These are phyloP conservation scores for Wickerhamiella infanticola DNA, from an alignment of 1,139 yeast species.

Conservation along the genomic window DNA sequence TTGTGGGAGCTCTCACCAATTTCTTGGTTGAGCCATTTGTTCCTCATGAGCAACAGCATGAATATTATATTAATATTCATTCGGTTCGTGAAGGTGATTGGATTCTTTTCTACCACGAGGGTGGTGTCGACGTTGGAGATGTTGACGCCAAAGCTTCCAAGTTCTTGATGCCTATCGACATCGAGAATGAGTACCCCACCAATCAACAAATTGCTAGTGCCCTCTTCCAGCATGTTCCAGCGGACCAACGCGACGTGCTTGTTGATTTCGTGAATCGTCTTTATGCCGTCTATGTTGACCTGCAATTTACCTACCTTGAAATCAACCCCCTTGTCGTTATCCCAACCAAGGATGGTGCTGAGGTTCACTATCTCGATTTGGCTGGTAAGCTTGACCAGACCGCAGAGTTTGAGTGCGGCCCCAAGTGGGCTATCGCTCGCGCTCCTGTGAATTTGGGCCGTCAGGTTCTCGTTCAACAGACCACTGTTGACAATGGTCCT, in stretches of 20 bases:
- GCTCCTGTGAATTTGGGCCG: constrained; percentile 29
- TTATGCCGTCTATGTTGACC: constrained; percentile 33
- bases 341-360: constrained; percentile 27
- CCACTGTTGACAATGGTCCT: constrained; percentile 29
- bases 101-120: constrained; percentile 34
- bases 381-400: constrained; percentile 36
- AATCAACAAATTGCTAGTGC: constrained; percentile 22
- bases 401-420: constrained; percentile 35
- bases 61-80: constrained; percentile 34
- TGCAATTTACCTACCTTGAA: constrained; percentile 33
- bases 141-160: constrained; percentile 33
- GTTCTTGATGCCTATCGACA: constrained; percentile 30
- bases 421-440: constrained; percentile 34
- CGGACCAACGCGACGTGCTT: constrained; percentile 27
- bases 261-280: constrained; percentile 32
- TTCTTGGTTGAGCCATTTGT: constrained; percentile 34
- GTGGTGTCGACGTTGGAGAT: constrained; percentile 35
- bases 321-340: constrained; percentile 33
- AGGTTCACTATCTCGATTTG: constrained; percentile 32
- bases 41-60: constrained; percentile 32
- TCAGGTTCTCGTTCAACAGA: constrained; percentile 12
- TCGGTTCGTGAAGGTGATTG: constrained; percentile 34
- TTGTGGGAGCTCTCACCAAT: constrained; percentile 25
- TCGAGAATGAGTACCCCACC: constrained; percentile 28
- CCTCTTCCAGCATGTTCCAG: constrained; percentile 28